Conservation (phyloP, 2,329 filamentous ascomycete genomes). For the Fusarium miscanthi region DNA sequence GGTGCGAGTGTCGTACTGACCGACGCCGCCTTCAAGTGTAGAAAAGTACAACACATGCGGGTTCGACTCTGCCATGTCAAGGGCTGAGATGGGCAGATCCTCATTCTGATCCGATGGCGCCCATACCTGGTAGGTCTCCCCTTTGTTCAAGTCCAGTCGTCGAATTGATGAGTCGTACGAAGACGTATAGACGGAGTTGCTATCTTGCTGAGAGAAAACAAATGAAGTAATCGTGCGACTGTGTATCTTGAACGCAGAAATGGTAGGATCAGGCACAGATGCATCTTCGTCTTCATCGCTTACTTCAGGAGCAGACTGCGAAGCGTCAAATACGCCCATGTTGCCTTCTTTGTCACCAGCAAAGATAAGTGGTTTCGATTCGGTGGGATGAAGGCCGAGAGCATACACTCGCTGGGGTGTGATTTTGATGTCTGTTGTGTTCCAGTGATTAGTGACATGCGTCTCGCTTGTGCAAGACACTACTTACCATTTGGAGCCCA, state of each 20-base stretch:
- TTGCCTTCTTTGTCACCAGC: conserved; percentile 95
- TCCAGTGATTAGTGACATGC: not conserved
- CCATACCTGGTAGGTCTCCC: conserved; percentile 83
- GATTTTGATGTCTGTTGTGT: conserved; percentile 83
- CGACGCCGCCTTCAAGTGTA: conserved; percentile 83
- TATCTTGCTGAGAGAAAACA: conserved; percentile 77
- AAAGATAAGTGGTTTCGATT: conserved; percentile 88
- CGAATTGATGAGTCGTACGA: conserved; percentile 96
- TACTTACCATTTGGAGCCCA: conserved; percentile 81
- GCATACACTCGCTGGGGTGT: conserved; percentile 89
- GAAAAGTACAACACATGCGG: conserved; percentile 86
- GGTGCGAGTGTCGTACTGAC: conserved; percentile 81
- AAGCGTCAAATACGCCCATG: conserved; percentile 90
- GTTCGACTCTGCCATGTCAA: conserved; percentile 80
- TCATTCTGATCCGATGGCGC: conserved; percentile 75
- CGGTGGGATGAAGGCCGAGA: conserved; percentile 87
- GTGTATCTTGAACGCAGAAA: conserved; percentile 91
- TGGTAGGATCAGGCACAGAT: conserved; percentile 76
- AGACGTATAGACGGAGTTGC: conserved; percentile 81
- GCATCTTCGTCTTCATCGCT: conserved; percentile 77
- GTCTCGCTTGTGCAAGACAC: too few species aligned
- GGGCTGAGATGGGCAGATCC: conserved; percentile 83
- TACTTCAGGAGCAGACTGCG: conserved; percentile 70
- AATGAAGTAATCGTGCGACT: conserved; percentile 89
- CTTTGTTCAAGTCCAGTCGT: conserved; percentile 84